Conservation (phyloP, 2,329 filamentous ascomycete species). For the Aspergillus sp. region DNA sequence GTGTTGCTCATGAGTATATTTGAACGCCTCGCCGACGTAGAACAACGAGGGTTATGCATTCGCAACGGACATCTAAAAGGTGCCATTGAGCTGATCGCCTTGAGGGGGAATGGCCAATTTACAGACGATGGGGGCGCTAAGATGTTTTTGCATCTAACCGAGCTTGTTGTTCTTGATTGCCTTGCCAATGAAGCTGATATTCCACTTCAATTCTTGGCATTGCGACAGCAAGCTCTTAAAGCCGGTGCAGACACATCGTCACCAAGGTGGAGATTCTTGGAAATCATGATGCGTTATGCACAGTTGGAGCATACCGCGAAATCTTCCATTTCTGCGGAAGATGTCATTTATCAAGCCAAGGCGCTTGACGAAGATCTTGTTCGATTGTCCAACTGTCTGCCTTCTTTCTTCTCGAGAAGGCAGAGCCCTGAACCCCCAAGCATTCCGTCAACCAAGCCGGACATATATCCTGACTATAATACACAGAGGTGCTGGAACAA, state of each 20-base stretch:
- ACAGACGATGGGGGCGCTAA: neutral
- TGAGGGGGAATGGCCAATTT: constrained; percentile 5
- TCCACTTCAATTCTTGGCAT: neutral
- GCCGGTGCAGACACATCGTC: constrained; percentile 4
- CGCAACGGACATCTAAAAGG: constrained; percentile 1
- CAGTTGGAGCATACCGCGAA: neutral
- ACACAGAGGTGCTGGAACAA: constrained; percentile 3
- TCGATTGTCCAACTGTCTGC: neutral
- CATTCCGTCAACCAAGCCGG: neutral
- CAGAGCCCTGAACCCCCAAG: neutral
- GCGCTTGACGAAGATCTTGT: neutral
- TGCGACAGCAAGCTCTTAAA: neutral
- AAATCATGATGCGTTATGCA: constrained; percentile 5
- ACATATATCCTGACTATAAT: neutral
- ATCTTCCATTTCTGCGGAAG: neutral
- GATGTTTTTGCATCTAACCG: constrained; percentile 5
- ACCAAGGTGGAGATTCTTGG: constrained; percentile 6
- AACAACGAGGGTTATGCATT: neutral
- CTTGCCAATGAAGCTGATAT: constrained; percentile 3
- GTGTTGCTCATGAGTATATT: constrained; percentile 8
- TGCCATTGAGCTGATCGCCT: constrained; percentile 2
- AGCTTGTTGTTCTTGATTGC: constrained; percentile 7
- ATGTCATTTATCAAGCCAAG: neutral
- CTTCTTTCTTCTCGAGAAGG: neutral
- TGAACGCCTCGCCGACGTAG: neutral